phyloP scores from a whole-genome alignment of 73 alveolate species.

The Tetrahymena malaccensis region DNA sequence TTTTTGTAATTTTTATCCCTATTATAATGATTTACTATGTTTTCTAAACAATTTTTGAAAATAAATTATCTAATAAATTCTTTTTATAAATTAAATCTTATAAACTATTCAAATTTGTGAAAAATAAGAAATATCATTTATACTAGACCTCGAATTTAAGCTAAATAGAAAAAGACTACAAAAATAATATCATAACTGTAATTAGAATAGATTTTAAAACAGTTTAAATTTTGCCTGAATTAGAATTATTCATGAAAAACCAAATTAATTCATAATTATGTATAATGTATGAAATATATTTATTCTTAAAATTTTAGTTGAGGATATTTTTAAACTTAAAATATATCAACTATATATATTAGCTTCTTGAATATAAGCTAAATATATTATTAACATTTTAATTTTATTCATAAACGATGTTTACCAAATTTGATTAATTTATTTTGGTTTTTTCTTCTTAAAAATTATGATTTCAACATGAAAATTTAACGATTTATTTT shows the following conservation, averaged over 20 bases:
- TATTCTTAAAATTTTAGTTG: no score
- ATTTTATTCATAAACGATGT: no score
- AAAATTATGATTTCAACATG: no score
- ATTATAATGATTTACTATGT: background rate
- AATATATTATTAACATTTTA: no score
- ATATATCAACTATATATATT: no score
- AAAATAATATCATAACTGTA: background rate
- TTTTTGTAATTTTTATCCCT: background rate
- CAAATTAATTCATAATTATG: no score
- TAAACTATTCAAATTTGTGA: background rate
- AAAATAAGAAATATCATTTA: background rate
- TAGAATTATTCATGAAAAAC: background rate
- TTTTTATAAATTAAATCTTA: background rate
- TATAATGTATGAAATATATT: no score
- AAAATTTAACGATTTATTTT: no score
- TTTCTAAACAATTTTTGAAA: background rate
- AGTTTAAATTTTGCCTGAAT: background rate
- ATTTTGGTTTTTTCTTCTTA: no score
- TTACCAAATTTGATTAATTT: no score
- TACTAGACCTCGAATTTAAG: background rate
- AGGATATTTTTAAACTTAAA: no score
- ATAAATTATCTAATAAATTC: background rate
- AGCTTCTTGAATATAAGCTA: no score
- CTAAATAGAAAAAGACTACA: background rate
- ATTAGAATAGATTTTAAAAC: background rate